phyloP scores from a whole-genome alignment of 352 stramenopile species.

The Pythium utonaiense region DNA sequence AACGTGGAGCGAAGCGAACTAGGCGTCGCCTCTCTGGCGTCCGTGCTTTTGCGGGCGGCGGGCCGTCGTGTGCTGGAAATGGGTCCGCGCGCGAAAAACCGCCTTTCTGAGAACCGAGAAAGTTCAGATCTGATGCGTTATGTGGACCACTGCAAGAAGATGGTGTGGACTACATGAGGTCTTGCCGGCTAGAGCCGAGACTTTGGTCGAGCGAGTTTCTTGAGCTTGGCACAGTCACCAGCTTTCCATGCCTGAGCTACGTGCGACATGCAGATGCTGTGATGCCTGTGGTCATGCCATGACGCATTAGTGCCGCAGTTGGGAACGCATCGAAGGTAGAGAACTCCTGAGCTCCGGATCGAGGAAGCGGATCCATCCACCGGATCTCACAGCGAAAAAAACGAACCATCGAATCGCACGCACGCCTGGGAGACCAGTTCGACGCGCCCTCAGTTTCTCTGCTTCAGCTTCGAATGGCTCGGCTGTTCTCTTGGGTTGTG shows the following conservation, averaged over 20 bases:
- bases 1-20: not conserved
- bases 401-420: too few species aligned
- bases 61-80: not conserved
- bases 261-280: not conserved
- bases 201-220: not conserved
- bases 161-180: not conserved
- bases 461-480: too few species aligned
- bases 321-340: not conserved
- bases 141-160: conserved; percentile 1
- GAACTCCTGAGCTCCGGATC: not conserved
- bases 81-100: conserved; percentile 5
- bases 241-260: not conserved
- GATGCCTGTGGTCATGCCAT: not conserved
- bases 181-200: not conserved
- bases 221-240: not conserved
- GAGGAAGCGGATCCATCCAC: too few species aligned
- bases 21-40: not conserved
- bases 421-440: too few species aligned
- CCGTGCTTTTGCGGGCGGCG: not conserved
- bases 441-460: too few species aligned
- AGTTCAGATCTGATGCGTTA: not conserved
- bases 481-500: too few species aligned
- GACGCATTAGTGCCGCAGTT: not conserved
- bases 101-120: not conserved
- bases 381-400: too few species aligned